Base-by-base conservation (phyloP, 768 basidiomycete genomes). In the Termitomyces sp. region DNA sequence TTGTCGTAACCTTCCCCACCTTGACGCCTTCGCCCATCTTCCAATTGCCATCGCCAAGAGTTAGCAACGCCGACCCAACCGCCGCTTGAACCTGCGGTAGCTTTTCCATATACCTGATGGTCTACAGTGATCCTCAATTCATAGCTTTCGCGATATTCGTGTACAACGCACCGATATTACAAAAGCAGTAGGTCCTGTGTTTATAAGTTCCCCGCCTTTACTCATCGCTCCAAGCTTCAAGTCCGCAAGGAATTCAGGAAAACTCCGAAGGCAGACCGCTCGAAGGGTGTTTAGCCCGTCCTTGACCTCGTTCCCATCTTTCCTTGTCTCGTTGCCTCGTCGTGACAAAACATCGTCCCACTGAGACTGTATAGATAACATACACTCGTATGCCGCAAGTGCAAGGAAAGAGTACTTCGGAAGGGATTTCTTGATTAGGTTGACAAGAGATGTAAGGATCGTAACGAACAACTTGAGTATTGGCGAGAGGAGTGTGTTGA, bases 11-110 rank as follows among this genome's bases (percentile, higher is more conserved):
- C 63, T 82, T 84, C 11, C 81, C 82, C 6, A 88, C 83, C 64
- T 80, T 78, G 22, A 89, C 78, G 6, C 90, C 91, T 60, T 91
- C 90, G 4, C 92, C 92, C 91, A 94, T 93, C 72, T 84, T 90
- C 92, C 92, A 93, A 63, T 93, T 93, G 11, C 92, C 92, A 60
- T 94, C 91, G 0, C 92, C 92, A 0, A 94, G 80, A 2, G 85
- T 81, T 42, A 84, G 68, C 39, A 93, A 73, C 0, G 86, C 85
- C 1, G 88, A 76, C 1, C 81, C 81, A 11, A 86, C 89, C 1
- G 88, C 89, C 18, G 75, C 78, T 56, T 84, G 79, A 3, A 93
- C 88, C 52, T 86, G 82, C 0, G 89, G 88, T 3, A 94, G 73
- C 54, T 81, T 77, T 57, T 88, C 82, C 61, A 94, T 68, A 66